Evolutionary conservation across 331 rosid genomes (phyloP), one percentile per base, ranked within the genome.

Genomic region (Quercus lobata): DNA sequence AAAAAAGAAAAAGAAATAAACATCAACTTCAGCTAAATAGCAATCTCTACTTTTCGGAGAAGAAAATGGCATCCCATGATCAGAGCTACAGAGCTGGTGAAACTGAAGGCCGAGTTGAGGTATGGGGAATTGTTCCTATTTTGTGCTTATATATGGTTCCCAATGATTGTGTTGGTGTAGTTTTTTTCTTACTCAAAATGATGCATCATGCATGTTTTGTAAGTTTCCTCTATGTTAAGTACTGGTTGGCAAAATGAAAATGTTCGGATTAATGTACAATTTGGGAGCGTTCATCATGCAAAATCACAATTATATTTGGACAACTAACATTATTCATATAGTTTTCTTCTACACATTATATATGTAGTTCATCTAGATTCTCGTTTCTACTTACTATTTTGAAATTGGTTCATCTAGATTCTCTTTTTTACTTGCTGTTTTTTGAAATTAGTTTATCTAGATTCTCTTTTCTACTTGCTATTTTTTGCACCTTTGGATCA

Each of bases 61-160:
- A 52, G 75, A 83, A 80, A 53, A 94, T 94, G 98, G 85, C 97
- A 53, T 85, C 93, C 57, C 86, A 66, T 10, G 72, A 88, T 1
- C 89, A 88, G 71, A 74, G 84, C 22, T 80, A 76, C 73, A 69
- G 1, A 69, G 89, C 88, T 55, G 95, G 92, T 54, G 97, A 90
- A 79, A 73, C 92, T 80, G 84, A 16, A 77, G 97, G 91, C 68
- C 85, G 57, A 84, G 81, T 84, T 79, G 77, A 87, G 95, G 97
- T 92, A 87, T 49, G 15, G 15, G 29, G 29, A 6, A 3, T 19
- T 4, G 25, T 12, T 3, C 18, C 0, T 35, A 32, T 17, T 32
- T 30, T 69, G 6, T 69, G 73, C 53, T 27, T 10, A 6, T 19
- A n/a, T 3, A n/a, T 18, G 49, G 5, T 29, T 2, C 44, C 9